Base-by-base conservation (phyloP, 345 rosid species). In the Anastatica hierochuntica region DNA sequence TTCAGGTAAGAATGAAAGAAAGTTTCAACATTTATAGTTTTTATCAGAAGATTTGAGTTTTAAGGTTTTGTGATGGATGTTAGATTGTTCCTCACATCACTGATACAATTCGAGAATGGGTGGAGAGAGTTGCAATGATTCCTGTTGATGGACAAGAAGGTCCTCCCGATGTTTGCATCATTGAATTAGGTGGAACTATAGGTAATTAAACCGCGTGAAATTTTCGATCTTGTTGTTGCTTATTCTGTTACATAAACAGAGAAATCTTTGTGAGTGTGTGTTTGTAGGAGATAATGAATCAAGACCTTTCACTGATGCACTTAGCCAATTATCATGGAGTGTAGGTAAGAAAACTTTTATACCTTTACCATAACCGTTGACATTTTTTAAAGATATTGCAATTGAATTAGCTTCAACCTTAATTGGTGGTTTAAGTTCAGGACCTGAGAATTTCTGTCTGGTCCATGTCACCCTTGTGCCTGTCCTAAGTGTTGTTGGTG, bases 381-480 rank as follows among this genome's bases (percentile, higher is more conserved):
- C 45, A 50, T 0, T 36, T 12, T 14, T 37, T 10, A 21, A 29
- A 18, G 3, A 13, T 48, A 19, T 43, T 9, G 49, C 47, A 44
- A 16, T 14, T 52, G 49, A 3, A 52, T 44, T 14, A n/a, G n/a
- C n/a, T n/a, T n/a, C n/a, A n/a, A n/a, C n/a, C n/a, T 66, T 58
- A 57, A 58, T 40, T 51, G 64, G 49, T 58, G 59, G 53, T n/a
- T n/a, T n/a, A n/a, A n/a, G 63, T 50, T 36, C 69, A 94, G 99
- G 99, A 15, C 46, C 72, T 60, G 96, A 80, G 4, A 94, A 94
- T 55, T 88, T 94, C 49, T 94, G 97, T 78, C 68, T 94, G 78
- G 67, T 94, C 67, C 99, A 94, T 74, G 97, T 94, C 69, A 94
- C 97, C 72, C 92, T 94, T 59, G 95, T 94, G 38, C 99, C 99